A percentile compares a stretch with the other conserved stretches of the same genome.
These are phyloP conservation scores for Brettanomyces naardenensis DNA, from an alignment of 805 yeast genomes.

Conservation along the genomic window DNA sequence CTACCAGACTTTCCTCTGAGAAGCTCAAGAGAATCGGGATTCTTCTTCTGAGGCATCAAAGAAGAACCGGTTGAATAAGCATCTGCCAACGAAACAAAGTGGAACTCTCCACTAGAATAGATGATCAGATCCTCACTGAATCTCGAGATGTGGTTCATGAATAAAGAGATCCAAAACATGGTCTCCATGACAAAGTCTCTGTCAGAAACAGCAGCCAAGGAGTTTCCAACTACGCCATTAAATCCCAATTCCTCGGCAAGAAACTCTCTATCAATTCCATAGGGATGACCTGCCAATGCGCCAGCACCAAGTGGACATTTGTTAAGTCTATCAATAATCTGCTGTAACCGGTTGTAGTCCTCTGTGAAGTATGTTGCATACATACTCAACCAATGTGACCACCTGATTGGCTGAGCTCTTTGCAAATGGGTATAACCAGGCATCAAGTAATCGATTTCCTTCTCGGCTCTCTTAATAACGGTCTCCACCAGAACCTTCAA, in stretches of 20 bases:
- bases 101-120: constrained; percentile 96
- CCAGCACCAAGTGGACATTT: constrained; percentile 93
- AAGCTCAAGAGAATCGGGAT: constrained; percentile 92
- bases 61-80: constrained; percentile 99
- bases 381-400: constrained; percentile 96
- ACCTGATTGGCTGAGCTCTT: constrained; percentile 98
- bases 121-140: constrained; percentile 91
- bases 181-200: constrained; percentile 96
- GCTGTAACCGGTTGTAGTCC: constrained; percentile 78
- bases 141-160: constrained; percentile 93
- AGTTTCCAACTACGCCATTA: constrained; percentile 84
- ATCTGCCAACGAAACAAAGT: constrained; percentile 87
- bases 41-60: constrained; percentile 98
- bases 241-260: constrained; percentile 78
- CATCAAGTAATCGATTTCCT: constrained; percentile 88
- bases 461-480: constrained; percentile 66
- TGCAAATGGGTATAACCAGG: constrained; percentile 99
- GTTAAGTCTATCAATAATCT: constrained; percentile 76
- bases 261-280: constrained; percentile 94
- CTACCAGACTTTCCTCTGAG: constrained; percentile 97
- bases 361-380: constrained; percentile 92
- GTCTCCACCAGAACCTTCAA: constrained; percentile 58
- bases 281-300: constrained; percentile 98
- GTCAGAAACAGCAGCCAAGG: constrained; percentile 93
- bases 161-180: constrained; percentile 89